phyloP scores from a whole-genome alignment of 140 eudicot species.

The Cichorium intybus region DNA sequence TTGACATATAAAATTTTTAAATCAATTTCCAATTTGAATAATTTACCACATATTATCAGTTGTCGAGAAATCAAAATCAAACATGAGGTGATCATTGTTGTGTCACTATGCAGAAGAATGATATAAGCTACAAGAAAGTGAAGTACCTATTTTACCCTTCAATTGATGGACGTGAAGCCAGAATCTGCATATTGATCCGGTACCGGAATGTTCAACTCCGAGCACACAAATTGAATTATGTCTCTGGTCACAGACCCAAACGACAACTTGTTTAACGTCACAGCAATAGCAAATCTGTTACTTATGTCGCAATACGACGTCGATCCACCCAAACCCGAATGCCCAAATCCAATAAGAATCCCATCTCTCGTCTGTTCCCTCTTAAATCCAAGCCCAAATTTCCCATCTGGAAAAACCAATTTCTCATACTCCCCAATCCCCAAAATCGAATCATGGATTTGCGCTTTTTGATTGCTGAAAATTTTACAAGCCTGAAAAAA shows the following conservation, averaged over 20 bases:
- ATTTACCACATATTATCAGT: too few species aligned
- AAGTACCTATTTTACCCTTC: conserved; percentile 7
- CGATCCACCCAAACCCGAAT: conserved; percentile 92
- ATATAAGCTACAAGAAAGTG: conserved; percentile 16
- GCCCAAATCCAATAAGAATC: conserved; percentile 75
- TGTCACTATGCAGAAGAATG: neutral
- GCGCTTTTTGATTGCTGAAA: conserved; percentile 37
- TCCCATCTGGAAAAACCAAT: conserved; percentile 49
- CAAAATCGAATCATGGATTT: conserved; percentile 68
- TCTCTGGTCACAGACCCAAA: conserved; percentile 74
- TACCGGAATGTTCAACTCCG: conserved; percentile 66
- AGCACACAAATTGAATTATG: conserved; percentile 69
- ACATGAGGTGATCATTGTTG: too few species aligned
- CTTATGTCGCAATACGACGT: conserved; percentile 73
- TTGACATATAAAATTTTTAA: too few species aligned
- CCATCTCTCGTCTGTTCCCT: conserved; percentile 62
- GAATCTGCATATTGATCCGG: conserved; percentile 52
- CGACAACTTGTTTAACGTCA: conserved; percentile 80
- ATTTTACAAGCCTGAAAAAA: conserved; percentile 28
- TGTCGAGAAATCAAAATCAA: too few species aligned
- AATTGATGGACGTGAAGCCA: conserved; percentile 28
- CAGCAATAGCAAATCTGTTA: conserved; percentile 74
- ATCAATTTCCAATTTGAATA: too few species aligned
- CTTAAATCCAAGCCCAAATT: conserved; percentile 85
- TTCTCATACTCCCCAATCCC: conserved; percentile 76